Percentiles rank a stretch among this genome's conserved stretches.
Conservation (phyloP, 2,329 filamentous ascomycete species). For the Fusarium sp. region DNA sequence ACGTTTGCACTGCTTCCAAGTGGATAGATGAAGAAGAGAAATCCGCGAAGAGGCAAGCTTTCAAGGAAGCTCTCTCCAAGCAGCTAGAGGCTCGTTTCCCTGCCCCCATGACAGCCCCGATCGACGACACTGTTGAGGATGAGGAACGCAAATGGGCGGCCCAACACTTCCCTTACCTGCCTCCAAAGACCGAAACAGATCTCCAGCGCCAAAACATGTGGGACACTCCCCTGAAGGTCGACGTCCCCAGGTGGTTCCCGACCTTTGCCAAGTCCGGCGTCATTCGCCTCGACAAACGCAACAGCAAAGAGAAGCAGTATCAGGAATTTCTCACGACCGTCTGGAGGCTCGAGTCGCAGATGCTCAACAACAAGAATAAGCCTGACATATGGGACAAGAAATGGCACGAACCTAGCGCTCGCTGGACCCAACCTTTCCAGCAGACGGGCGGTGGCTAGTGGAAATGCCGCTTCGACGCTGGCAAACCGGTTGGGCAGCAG, state of each 20-base stretch:
- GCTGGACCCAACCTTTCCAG: slow-evolving; percentile 38
- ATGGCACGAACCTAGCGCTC: slow-evolving; percentile 36
- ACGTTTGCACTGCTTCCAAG: slow-evolving; percentile 4
- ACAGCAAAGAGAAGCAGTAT: slow-evolving; percentile 25
- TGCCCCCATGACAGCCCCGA: not conserved
- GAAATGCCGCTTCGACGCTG: slow-evolving; percentile 46
- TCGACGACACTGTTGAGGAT: not conserved
- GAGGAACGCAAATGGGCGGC: not conserved
- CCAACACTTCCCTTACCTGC: slow-evolving; percentile 10
- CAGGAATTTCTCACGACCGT: slow-evolving; percentile 37
- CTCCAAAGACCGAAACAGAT: slow-evolving; percentile 8
- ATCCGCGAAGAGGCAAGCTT: slow-evolving; percentile 24
- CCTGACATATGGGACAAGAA: slow-evolving; percentile 38
- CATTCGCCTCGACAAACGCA: slow-evolving; percentile 20
- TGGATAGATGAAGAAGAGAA: slow-evolving; percentile 15
- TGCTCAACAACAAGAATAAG: slow-evolving; percentile 10
- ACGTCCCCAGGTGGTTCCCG: slow-evolving; percentile 42
- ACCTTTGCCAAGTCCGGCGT: slow-evolving; percentile 29
- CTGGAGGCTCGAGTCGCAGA: slow-evolving; percentile 31
- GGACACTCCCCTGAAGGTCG: not conserved
- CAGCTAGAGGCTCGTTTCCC: slow-evolving; percentile 24
- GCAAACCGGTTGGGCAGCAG: slow-evolving; percentile 33
- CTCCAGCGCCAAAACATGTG: slow-evolving; percentile 12
- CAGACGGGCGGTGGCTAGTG: slow-evolving; percentile 47
- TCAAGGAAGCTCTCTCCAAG: slow-evolving; percentile 10